Percentiles rank a stretch among this genome's conserved stretches.
Conservation (phyloP, 2,329 filamentous ascomycete species). For the Teratosphaeria gauchensis region DNA sequence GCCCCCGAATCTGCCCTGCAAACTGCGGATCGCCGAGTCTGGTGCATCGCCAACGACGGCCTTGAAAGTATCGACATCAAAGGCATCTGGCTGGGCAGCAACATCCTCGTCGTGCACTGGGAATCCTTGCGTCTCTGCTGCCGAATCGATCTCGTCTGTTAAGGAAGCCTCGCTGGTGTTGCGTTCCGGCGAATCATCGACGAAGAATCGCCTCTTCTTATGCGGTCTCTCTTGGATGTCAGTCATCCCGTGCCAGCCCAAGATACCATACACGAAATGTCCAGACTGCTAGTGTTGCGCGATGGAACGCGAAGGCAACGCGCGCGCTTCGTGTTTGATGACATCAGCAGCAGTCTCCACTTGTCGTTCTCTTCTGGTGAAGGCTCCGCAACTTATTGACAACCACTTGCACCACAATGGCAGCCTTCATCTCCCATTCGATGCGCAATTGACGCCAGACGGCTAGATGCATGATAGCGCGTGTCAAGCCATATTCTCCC, state of each 20-base stretch:
- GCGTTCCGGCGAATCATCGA: constrained; percentile 35
- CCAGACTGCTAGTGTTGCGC: too few relatives aligned
- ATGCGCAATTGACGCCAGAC: too few relatives aligned
- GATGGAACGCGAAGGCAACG: too few relatives aligned
- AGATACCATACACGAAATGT: too few relatives aligned
- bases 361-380: too few relatives aligned
- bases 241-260: constrained; percentile 12
- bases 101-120: constrained; percentile 1
- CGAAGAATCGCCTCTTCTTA: constrained; percentile 56
- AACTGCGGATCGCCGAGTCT: constrained; percentile 33
- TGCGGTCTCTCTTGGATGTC: constrained; percentile 43
- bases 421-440: too few relatives aligned
- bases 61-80: constrained; percentile 47
- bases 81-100: constrained; percentile 25
- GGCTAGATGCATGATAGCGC: too few relatives aligned
- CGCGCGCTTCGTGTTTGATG: too few relatives aligned
- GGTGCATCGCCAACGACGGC: constrained; percentile 48
- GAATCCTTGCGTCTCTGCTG: background rate
- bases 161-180: constrained; percentile 22
- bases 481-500: too few relatives aligned
- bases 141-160: constrained; percentile 23
- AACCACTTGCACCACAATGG: too few relatives aligned
- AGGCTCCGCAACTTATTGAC: too few relatives aligned
- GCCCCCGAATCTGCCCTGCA: constrained; percentile 42
- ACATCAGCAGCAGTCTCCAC: too few relatives aligned